Conservation (phyloP, 495 filamentous ascomycete genomes). For the Lasiosphaeriaceae sp. region DNA sequence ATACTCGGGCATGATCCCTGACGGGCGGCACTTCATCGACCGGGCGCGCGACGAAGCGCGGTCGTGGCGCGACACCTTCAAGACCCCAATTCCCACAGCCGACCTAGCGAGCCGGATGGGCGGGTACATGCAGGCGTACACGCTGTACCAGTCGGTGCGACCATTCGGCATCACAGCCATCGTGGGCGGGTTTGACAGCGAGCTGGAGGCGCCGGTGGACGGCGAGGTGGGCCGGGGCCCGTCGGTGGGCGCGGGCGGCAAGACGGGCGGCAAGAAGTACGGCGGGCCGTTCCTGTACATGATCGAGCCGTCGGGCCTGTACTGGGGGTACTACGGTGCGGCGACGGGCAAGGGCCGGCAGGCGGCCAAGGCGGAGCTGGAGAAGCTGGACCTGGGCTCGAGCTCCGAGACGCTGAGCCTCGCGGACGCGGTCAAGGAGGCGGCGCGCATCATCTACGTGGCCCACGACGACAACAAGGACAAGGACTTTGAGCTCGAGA, state of each 20-base stretch:
- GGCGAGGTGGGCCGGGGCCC: slow-evolving; percentile 83
- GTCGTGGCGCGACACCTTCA: slow-evolving; percentile 83
- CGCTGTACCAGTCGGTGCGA: slow-evolving; percentile 90
- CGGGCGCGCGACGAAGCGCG: slow-evolving; percentile 91
- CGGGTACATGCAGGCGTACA: slow-evolving; percentile 94
- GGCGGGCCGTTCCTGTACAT: slow-evolving; percentile 94
- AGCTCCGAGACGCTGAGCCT: slow-evolving; percentile 54
- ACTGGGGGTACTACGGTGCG: slow-evolving; percentile 98
- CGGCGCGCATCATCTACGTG: slow-evolving; percentile 91
- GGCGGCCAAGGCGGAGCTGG: slow-evolving; percentile 92
- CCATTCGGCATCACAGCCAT: slow-evolving; percentile 96
- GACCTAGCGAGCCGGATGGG: slow-evolving; percentile 88
- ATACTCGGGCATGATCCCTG: slow-evolving; percentile 87
- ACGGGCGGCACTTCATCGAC: slow-evolving; percentile 91
- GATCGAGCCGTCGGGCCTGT: slow-evolving; percentile 94
- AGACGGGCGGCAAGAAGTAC: slow-evolving; percentile 65
- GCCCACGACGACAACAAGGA: slow-evolving; percentile 96
- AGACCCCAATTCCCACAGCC: slow-evolving; percentile 81
- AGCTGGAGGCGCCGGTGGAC: slow-evolving; percentile 74
- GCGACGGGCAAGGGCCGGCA: slow-evolving; percentile 95
- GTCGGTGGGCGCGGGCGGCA: slow-evolving; percentile 72
- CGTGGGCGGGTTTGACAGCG: slow-evolving; percentile 87
- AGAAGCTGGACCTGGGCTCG: slow-evolving; percentile 85
- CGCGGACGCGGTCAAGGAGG: slow-evolving; percentile 88
- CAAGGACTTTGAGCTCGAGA: slow-evolving; percentile 98